phyloP scores from a whole-genome alignment of 257 asterid species.

The Dorcoceras hygrometricum region DNA sequence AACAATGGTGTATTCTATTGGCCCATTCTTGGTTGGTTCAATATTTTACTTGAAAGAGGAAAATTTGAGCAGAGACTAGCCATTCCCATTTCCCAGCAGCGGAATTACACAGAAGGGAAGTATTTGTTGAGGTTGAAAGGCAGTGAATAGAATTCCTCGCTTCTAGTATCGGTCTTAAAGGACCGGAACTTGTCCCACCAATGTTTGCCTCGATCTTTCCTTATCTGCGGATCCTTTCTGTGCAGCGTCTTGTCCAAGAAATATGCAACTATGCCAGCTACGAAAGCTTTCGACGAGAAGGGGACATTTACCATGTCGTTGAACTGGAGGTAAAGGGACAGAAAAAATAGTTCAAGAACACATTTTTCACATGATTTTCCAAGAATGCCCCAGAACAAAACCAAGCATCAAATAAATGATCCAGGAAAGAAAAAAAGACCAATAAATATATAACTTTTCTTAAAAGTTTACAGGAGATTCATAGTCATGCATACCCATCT shows the following conservation, averaged over 20 bases:
- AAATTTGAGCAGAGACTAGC: constrained; percentile 17
- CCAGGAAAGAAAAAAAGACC: background rate
- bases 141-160: constrained; percentile 82
- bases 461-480: background rate
- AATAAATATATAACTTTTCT: too few species aligned
- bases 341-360: background rate
- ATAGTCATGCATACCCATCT: constrained; percentile 44
- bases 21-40: constrained; percentile 16
- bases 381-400: background rate
- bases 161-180: constrained; percentile 63
- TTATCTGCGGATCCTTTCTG: constrained; percentile 59
- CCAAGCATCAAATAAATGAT: background rate
- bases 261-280: constrained; percentile 75
- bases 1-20: constrained; percentile 23
- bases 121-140: constrained; percentile 90
- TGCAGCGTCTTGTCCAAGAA: constrained; percentile 78
- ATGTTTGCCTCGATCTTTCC: constrained; percentile 86
- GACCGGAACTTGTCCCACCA: constrained; percentile 93
- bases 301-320: constrained; percentile 88
- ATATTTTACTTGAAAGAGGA: constrained; percentile 15
- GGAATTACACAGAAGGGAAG: constrained; percentile 71
- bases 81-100: constrained; percentile 15
- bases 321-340: constrained; percentile 47
- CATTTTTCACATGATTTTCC: background rate
- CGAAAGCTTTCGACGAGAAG: constrained; percentile 78